A percentile compares a stretch with the other conserved stretches of the same genome.
Conservation (phyloP, 148 eudicot genomes). For the Silene conica region DNA sequence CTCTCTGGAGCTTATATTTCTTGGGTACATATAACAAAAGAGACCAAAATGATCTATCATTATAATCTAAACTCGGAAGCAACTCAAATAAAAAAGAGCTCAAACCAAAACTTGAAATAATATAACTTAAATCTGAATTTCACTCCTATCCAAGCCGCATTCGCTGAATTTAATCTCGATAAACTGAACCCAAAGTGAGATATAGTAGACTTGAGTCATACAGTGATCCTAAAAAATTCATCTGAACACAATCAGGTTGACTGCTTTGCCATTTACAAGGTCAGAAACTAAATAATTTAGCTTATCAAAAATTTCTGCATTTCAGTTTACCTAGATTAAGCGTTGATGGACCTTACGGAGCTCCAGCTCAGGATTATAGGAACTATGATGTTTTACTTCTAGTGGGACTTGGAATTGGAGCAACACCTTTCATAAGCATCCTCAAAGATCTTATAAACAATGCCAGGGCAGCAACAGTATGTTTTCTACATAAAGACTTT, state of each 20-base stretch:
- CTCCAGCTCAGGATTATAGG: conserved; percentile 91
- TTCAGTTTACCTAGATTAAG: conserved; percentile 73
- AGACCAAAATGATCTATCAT: too few species aligned
- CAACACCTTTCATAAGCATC: conserved; percentile 93
- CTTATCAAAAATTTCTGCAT: not conserved
- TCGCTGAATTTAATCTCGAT: too few species aligned
- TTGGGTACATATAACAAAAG: not conserved
- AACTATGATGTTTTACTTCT: conserved; percentile 90
- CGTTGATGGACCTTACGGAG: conserved; percentile 97
- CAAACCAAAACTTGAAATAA: too few species aligned
- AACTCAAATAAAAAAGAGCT: too few species aligned
- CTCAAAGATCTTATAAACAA: conserved; percentile 76
- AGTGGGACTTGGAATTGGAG: conserved; percentile 96
- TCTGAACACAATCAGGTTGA: too few species aligned
- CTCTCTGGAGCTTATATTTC: conserved; percentile 3
- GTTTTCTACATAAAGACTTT: conserved; percentile 1
- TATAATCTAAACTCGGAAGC: too few species aligned
- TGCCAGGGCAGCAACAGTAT: conserved; percentile 51
- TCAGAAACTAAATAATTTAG: not conserved
- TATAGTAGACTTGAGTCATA: too few species aligned
- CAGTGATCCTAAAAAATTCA: too few species aligned
- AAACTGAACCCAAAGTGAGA: too few species aligned
- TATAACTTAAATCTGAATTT: too few species aligned
- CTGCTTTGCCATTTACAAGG: too few species aligned
- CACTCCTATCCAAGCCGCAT: too few species aligned